These are phyloP conservation scores for Hanseniaspora uvarum DNA, from an alignment of 1,139 yeast genomes.

Conservation along the genomic window DNA sequence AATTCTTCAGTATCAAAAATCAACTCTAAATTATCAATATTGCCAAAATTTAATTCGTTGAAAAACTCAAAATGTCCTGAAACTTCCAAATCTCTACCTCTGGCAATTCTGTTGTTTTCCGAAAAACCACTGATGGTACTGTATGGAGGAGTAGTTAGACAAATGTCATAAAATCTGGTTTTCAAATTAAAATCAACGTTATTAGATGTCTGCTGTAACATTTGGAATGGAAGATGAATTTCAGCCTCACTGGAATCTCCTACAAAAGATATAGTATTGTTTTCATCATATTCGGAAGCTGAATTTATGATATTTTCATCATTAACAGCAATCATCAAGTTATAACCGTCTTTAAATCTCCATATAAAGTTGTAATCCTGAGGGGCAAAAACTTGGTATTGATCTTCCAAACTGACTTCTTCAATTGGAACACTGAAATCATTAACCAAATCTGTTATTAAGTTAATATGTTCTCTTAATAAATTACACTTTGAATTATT, in stretches of 20 bases:
- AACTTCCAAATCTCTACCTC: constrained; percentile 50
- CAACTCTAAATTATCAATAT: constrained; percentile 60
- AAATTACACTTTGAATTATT: constrained; percentile 50
- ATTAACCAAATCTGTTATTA: constrained; percentile 60
- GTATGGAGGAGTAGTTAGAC: constrained; percentile 80
- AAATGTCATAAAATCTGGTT: constrained; percentile 54
- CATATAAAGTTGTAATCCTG: constrained; percentile 53
- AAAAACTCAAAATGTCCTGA: constrained; percentile 59
- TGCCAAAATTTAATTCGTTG: constrained; percentile 48
- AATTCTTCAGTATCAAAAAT: constrained; percentile 57
- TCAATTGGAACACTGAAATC: constrained; percentile 62
- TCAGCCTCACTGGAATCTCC: constrained; percentile 49
- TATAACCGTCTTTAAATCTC: constrained; percentile 43
- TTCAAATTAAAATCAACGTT: constrained; percentile 44
- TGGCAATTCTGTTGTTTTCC: constrained; percentile 52
- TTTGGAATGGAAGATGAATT: constrained; percentile 50
- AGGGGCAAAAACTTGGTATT: constrained; percentile 46
- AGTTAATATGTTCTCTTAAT: constrained; percentile 70
- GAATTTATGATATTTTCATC: constrained; percentile 80
- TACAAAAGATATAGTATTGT: constrained; percentile 61
- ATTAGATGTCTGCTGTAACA: constrained; percentile 48
- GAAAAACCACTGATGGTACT: constrained; percentile 70
- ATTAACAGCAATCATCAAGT: constrained; percentile 65
- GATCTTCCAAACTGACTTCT: constrained; percentile 60
- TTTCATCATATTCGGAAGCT: constrained; percentile 73